phyloP scores from a whole-genome alignment of 176 grass and related monocot genomes.

The Triticum monococcum region DNA sequence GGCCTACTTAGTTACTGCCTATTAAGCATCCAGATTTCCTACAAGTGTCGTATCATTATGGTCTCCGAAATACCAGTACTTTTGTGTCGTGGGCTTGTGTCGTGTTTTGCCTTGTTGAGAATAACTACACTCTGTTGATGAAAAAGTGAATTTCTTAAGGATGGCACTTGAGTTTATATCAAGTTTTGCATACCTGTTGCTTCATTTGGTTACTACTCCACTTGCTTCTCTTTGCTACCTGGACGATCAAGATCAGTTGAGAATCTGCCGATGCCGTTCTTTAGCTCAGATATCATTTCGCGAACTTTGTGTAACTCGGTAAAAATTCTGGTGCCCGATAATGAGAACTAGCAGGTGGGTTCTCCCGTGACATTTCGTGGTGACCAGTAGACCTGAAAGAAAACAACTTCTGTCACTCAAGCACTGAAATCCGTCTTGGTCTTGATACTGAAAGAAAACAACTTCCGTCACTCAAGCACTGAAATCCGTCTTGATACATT shows the following conservation, averaged over 20 bases:
- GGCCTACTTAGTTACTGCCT: conserved; percentile 52
- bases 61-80: neutral
- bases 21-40: neutral
- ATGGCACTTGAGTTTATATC: neutral
- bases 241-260: neutral
- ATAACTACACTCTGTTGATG: conserved; percentile 9
- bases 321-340: too few species aligned
- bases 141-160: neutral
- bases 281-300: neutral
- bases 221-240: neutral
- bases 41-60: neutral
- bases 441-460: neutral
- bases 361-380: too few species aligned
- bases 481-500: too few species aligned
- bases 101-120: neutral
- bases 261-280: neutral
- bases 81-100: conserved; percentile 2
- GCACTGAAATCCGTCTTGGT: too few species aligned
- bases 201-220: neutral
- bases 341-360: too few species aligned
- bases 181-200: neutral
- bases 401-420: too few species aligned
- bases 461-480: too few species aligned
- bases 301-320: too few species aligned
- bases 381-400: too few species aligned